Conservation (phyloP, 2,329 filamentous ascomycete species). For the Hysterium pulicare region DNA sequence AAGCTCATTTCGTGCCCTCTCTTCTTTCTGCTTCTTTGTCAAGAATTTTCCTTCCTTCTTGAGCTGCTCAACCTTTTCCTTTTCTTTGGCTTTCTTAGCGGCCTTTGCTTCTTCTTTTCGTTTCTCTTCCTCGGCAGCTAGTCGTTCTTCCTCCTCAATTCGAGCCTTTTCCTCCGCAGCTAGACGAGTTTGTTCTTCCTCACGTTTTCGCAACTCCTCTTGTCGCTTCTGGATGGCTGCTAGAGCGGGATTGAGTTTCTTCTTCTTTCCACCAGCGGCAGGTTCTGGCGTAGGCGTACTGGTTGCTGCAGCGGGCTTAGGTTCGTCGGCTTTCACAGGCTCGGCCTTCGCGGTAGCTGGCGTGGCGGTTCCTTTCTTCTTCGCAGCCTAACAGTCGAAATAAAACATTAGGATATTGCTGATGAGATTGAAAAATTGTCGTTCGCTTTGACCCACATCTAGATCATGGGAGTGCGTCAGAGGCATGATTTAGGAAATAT, state of each 20-base stretch:
- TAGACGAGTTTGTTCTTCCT: conserved; percentile 61
- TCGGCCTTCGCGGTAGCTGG: conserved; percentile 44
- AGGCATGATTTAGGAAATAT: background rate
- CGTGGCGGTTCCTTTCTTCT: conserved; percentile 57
- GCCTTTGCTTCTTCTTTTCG: conserved; percentile 70
- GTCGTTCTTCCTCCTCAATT: conserved; percentile 63
- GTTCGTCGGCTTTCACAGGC: conserved; percentile 40
- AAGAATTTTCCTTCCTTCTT: conserved; percentile 86
- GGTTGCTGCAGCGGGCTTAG: conserved; percentile 34
- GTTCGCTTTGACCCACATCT: too few species aligned
- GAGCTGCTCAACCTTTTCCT: conserved; percentile 79
- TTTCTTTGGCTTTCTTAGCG: conserved; percentile 80
- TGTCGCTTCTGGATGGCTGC: conserved; percentile 76
- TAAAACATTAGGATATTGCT: conserved; percentile 10
- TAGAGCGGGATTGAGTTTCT: conserved; percentile 79
- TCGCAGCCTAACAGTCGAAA: conserved; percentile 46
- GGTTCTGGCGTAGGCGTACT: conserved; percentile 31
- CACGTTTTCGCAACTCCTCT: conserved; percentile 64
- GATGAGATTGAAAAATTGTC: too few species aligned
- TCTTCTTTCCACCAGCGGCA: conserved; percentile 66
- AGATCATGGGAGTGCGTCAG: too few species aligned
- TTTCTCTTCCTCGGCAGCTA: conserved; percentile 64
- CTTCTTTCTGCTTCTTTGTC: conserved; percentile 81
- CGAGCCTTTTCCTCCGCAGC: conserved; percentile 63
- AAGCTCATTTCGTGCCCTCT: conserved; percentile 72